Conservation (phyloP, 2,329 filamentous ascomycete genomes). For the Aspergillus vadensis region DNA sequence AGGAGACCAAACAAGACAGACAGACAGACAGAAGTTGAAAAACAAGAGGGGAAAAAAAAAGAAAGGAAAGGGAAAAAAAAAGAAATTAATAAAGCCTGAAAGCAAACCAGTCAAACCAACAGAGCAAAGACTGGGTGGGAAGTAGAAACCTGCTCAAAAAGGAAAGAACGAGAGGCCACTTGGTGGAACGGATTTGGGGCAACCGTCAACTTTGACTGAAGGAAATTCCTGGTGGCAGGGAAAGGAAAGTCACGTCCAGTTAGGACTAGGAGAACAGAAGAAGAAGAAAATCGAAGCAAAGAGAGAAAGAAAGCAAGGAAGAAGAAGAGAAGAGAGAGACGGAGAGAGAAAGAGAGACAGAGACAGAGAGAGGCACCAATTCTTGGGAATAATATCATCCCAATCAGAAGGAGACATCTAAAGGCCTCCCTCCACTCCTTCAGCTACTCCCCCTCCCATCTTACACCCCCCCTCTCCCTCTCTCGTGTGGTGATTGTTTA, state of each 20-base stretch:
- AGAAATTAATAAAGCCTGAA: constrained; percentile 2
- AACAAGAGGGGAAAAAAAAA: too few relatives aligned
- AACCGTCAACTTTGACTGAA: background rate
- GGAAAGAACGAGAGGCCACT: background rate
- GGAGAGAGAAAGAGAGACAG: background rate
- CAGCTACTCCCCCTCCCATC: background rate
- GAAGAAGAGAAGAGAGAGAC: constrained; percentile 2
- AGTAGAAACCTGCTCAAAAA: background rate
- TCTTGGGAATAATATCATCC: constrained; percentile 11
- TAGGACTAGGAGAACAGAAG: too few relatives aligned
- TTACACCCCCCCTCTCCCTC: background rate
- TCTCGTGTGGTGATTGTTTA: background rate
- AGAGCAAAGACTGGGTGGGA: background rate
- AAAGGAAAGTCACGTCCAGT: too few relatives aligned
- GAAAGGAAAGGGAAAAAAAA: background rate
- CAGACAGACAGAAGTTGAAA: background rate
- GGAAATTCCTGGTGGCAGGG: too few relatives aligned
- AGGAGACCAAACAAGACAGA: background rate
- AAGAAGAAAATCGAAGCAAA: background rate
- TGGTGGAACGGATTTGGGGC: background rate
- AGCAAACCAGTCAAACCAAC: background rate
- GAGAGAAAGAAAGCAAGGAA: constrained; percentile 2
- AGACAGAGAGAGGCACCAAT: constrained; percentile 10
- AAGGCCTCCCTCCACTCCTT: background rate
- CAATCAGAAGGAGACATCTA: background rate